phyloP scores from a whole-genome alignment of 192 early-diverging fungal genomes.

The Backusella sp. region DNA sequence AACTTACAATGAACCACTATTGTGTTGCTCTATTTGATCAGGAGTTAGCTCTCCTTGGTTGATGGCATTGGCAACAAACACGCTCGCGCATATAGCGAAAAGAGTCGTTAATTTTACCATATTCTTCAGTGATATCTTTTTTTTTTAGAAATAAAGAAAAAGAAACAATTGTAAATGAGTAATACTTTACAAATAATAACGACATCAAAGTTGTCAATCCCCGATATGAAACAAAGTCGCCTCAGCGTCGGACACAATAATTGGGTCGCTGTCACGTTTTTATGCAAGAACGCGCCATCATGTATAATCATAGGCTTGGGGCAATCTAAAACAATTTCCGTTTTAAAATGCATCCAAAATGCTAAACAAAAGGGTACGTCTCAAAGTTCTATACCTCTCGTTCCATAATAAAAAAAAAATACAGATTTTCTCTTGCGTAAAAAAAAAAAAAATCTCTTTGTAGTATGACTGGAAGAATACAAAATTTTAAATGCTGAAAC shows the following conservation, averaged over 20 bases:
- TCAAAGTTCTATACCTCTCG: no score
- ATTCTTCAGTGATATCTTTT: neutral
- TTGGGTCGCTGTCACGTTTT: neutral
- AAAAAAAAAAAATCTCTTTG: no score
- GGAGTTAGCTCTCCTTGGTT: neutral
- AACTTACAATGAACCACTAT: neutral
- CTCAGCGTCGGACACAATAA: neutral
- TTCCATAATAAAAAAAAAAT: no score
- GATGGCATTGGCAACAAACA: neutral
- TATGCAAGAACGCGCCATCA: neutral
- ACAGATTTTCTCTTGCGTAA: no score
- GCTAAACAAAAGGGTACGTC: no score
- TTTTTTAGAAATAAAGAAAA: neutral
- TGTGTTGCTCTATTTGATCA: neutral
- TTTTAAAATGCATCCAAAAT: no score
- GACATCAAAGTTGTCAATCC: neutral
- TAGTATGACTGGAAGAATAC: no score
- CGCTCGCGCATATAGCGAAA: neutral
- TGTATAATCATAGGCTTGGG: neutral
- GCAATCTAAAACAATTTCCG: no score
- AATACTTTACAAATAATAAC: neutral
- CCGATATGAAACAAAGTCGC: neutral
- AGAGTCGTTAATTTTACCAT: neutral
- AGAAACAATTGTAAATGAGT: neutral
- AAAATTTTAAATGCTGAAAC: no score